Base-by-base conservation (phyloP, 805 yeast genomes). In the Hanseniaspora clermontiae region DNA sequence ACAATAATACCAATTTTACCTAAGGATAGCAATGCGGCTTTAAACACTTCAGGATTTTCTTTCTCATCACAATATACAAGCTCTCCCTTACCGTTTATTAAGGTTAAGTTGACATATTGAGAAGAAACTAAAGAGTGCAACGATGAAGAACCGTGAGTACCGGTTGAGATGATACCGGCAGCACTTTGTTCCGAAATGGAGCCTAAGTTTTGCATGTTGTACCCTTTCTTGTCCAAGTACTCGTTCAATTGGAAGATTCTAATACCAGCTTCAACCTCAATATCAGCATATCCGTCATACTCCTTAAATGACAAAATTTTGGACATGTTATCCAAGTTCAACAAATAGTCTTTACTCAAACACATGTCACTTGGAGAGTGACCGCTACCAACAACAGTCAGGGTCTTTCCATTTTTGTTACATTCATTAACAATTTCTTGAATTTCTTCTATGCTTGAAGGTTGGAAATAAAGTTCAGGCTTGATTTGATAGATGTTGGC, bases 151-250 rank as follows among this genome's bases (percentile, higher is more conserved):
- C 98, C 98, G 66, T 91, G 98, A 0, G 97, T 89, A 32, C 97
- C 97, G 0, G 97, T 91, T 1, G 95, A 84, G 47, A 93, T 88
- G 61, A 90, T 81, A n/a, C 98, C 98, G 3, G 95, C 97, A 29
- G 89, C 75, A 15, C 95, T 85, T 67, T 91, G 97, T 60, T 88
- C 96, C 43, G 93, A 81, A 55, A 91, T 91, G 1, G 97, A 89
- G 1, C 97, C 97, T 63, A 93, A 73, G 64, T 86, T 91, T 69
- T 91, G 97, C 58, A 91, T 73, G 5, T 96, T 95, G 58, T 87
- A 77, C 0, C 84, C 83, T 60, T 78, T 75, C 12, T 72, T 60
- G 29, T 80, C 83, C 59, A 91, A 74, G 59, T 74, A 74, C 11
- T 81, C 81, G 67, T 86, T 88, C 65, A 91, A 70, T 66, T 87